Evolutionary conservation across 2,329 filamentous ascomycete genomes (phyloP), one percentile per base, ranked within the genome.

Genomic region (Hymenoscyphus fraxineus): DNA sequence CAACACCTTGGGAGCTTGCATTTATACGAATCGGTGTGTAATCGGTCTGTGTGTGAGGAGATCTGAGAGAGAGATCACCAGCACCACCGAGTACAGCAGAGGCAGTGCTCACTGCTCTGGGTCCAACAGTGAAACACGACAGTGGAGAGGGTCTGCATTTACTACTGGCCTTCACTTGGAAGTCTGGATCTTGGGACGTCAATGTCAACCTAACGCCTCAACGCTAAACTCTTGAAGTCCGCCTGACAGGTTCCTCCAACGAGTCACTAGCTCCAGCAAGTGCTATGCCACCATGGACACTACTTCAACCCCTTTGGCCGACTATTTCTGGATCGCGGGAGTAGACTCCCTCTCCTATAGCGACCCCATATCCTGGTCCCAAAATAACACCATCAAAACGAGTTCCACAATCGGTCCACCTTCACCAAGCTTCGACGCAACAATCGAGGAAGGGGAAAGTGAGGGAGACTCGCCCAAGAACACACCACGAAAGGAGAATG

Each of bases 261-360:
- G 6, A 39, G 19, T 59, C 16, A 32, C 22, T 22, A 35, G 47
- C 15, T 22, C 22, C 38, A 56, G 41, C n/a, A 60, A 58, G 54
- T 66, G 63, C 39, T 60, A 70, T 73, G 68, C 69, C 67, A 54
- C 19, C 47, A 75, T 75, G 74, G 75, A 77, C 61, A 70, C 69
- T 64, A 81, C 85, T 65, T 87, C 86, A 68, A 82, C 82, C 69
- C 88, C 88, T 74, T 81, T 90, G 76, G 88, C 88, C 77, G 88
- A 90, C 77, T 90, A 90, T 79, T 90, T 90, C 77, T 90, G 88
- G 88, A 89, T 90, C 75, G 88, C 88, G 70, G 88, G 88, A 73
- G 82, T 90, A 77, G 87, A 90, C 77, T 84, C 85, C 66, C 82
- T 89, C 70, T 82, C 84, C 64, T 89, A 89, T 78, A 82, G 85